Conservation (phyloP, 768 basidiomycete species). For the Naganishia randhawae region DNA sequence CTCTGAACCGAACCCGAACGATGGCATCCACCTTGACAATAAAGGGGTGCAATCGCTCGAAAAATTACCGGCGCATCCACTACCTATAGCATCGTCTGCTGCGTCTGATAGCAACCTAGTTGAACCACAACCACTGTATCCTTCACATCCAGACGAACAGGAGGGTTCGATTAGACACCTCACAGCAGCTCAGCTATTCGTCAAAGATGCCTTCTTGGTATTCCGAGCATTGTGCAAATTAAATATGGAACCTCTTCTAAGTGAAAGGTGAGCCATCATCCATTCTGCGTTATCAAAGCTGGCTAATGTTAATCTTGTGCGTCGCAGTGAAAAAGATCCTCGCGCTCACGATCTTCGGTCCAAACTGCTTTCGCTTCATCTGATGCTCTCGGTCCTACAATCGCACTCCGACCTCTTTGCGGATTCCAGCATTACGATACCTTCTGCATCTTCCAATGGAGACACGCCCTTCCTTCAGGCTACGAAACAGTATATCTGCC, state of each 20-base stretch:
- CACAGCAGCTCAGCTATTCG: constrained; percentile 78
- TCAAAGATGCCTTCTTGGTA: constrained; percentile 97
- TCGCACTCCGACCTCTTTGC: constrained; percentile 86
- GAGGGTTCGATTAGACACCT: constrained; percentile 55
- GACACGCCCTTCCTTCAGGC: constrained; percentile 87
- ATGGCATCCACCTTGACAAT: constrained; percentile 39
- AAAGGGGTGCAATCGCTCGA: constrained; percentile 27
- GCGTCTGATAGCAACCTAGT: background rate
- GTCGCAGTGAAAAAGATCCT: constrained; percentile 78
- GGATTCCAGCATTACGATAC: constrained; percentile 82
- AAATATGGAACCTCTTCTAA: constrained; percentile 93
- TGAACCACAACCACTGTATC: constrained; percentile 49
- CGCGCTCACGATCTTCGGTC: constrained; percentile 97
- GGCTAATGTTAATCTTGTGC: constrained; percentile 24
- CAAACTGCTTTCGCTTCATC: constrained; percentile 86
- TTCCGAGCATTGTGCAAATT: constrained; percentile 95
- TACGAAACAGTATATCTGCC: constrained; percentile 90
- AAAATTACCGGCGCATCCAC: constrained; percentile 1
- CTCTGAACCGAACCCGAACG: constrained; percentile 48
- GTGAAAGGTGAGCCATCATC: constrained; percentile 67
- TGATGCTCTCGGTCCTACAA: constrained; percentile 85
- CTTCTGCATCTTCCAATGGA: constrained; percentile 82
- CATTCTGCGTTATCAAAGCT: background rate
- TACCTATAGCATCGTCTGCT: constrained; percentile 8
- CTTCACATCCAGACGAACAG: constrained; percentile 49